These are phyloP conservation scores for Moesziomyces parantarcticus DNA, from an alignment of 1,284 basidiomycete genomes.

Conservation along the genomic window DNA sequence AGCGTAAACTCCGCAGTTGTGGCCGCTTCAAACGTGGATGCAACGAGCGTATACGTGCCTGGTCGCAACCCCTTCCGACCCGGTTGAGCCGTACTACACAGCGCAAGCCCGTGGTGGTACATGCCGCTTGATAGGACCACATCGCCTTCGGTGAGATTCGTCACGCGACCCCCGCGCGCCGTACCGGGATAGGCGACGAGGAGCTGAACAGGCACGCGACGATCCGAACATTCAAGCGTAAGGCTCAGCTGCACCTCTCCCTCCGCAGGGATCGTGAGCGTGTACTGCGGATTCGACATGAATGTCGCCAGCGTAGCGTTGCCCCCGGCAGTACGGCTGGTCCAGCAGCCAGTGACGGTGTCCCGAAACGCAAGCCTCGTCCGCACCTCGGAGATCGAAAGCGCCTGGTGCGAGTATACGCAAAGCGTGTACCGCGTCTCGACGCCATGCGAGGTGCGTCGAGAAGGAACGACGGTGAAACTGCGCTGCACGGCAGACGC, in stretches of 20 bases:
- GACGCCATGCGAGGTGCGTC: conserved; percentile 10
- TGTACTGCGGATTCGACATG: conserved; percentile 90
- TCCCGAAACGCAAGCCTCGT: conserved; percentile 34
- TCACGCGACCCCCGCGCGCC: conserved; percentile 71
- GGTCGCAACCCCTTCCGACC: conserved; percentile 5
- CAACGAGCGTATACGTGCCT: conserved; percentile 82
- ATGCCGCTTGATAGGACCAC: conserved; percentile 79
- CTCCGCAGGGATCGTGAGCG: conserved; percentile 69
- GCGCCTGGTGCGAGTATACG: conserved; percentile 71
- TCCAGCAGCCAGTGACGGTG: conserved; percentile 70
- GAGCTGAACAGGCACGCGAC: conserved; percentile 79
- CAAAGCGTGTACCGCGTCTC: conserved; percentile 71
- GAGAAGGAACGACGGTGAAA: conserved; percentile 56
- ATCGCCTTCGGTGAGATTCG: conserved; percentile 73
- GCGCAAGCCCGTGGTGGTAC: conserved; percentile 83
- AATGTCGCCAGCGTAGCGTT: conserved; percentile 82
- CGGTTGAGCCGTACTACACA: conserved; percentile 68
- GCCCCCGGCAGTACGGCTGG: conserved; percentile 81
- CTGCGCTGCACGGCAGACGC: background rate
- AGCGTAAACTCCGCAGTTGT: conserved; percentile 77
- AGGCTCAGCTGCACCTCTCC: conserved; percentile 68
- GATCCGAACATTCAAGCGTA: conserved; percentile 73
- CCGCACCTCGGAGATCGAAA: conserved; percentile 37
- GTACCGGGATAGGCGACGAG: conserved; percentile 70
- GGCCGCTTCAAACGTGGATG: conserved; percentile 83